A percentile compares a stretch with the other conserved stretches of the same genome.
Conservation (phyloP, 2,329 filamentous ascomycete genomes). For the Alternaria hordeiaustralica region DNA sequence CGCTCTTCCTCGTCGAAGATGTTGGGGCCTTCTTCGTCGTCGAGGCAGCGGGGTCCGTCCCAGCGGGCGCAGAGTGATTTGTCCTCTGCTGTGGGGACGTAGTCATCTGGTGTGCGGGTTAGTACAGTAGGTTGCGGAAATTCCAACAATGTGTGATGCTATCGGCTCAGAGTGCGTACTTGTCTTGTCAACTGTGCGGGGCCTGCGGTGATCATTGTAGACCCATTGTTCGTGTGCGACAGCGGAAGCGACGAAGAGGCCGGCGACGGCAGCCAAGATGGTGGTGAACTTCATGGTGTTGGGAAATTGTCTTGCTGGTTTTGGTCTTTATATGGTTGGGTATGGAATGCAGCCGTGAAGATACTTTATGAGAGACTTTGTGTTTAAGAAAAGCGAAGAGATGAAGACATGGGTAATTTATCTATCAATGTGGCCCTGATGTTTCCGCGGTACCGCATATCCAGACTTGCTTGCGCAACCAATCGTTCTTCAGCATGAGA, state of each 20-base stretch:
- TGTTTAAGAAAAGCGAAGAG: too few species aligned
- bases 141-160: too few species aligned
- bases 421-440: neutral
- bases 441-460: neutral
- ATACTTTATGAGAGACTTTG: neutral
- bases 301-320: neutral
- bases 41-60: neutral
- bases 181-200: too few species aligned
- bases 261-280: neutral
- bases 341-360: neutral
- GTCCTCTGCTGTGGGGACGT: neutral
- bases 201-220: neutral
- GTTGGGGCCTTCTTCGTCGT: neutral
- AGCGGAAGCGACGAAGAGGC: neutral
- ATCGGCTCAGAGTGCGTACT: too few species aligned
- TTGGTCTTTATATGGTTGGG: neutral
- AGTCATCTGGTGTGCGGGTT: neutral
- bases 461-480: neutral
- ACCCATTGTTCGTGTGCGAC: neutral
- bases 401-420: accelerated
- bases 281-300: neutral
- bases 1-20: neutral
- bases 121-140: neutral
- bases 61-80: neutral
- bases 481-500: too few species aligned